Base-by-base conservation (phyloP, 2,329 filamentous ascomycete genomes). In the Talaromyces sp. region DNA sequence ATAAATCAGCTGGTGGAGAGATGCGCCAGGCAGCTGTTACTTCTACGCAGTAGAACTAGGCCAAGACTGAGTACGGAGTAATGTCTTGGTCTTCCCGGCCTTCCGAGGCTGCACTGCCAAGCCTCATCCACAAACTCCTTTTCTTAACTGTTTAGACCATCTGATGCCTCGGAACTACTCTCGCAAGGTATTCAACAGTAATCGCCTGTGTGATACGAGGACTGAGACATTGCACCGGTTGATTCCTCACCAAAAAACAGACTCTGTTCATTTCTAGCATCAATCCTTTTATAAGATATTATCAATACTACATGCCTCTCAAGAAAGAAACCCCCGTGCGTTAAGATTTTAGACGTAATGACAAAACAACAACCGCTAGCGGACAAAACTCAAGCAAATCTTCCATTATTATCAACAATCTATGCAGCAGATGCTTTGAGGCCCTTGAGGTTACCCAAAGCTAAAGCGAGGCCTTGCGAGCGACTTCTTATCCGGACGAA, bases 401-500 rank as follows among this genome's bases (percentile, higher is more conserved):
- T 66, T 65, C 66, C 66, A 60, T 59, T 63, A 66, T 55, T 39
- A 50, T 50, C 64, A 61, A 63, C 39, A 62, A 62, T 66, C 67
- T 69, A 75, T 66, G 72, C 69, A 56, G 72, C 61, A 53, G 72
- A 70, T 77, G 93, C 94, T 79, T 92, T 96, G 62, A 99, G 79
- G 1, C 94, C 94, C 79, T 97, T 99, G 69, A 99, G 80, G 52
- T 91, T 95, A 33, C 94, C 94, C 63, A 99, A 79, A 77, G 93
- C 97, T 66, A 99, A 79, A 10, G 94, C 94, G 69, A 99, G 80
- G 51, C 94, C 94, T 78, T 99, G 94, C 37, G 91, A 96, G 72
- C 94, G 88, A 80, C 92, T 97, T 77, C 94, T 87, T 84, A 99
- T 99, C 72, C 94, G 87, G 63, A 99, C 92, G 75, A 99, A 99